A percentile compares a stretch with the other conserved stretches of the same genome.
Conservation (phyloP, 2,329 filamentous ascomycete species). For the Ophiostoma montium region DNA sequence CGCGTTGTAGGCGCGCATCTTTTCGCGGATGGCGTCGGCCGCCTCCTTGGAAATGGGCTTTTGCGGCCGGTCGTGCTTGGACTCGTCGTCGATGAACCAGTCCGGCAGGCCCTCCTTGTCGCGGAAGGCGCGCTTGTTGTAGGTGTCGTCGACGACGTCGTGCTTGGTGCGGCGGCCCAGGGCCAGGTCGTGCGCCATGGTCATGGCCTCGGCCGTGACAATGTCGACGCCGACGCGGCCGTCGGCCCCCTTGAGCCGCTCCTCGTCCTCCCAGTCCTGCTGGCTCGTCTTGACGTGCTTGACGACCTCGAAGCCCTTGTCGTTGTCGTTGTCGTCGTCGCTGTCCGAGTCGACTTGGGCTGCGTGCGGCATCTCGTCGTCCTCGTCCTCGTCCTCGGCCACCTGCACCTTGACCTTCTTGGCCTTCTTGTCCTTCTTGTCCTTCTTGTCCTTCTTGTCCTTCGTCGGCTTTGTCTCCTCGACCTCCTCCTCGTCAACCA, state of each 20-base stretch:
- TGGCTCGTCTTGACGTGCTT: constrained; percentile 28
- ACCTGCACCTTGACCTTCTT: constrained; percentile 1
- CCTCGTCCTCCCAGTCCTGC: constrained; percentile 50
- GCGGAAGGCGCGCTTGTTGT: constrained; percentile 85
- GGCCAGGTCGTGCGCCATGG: constrained; percentile 80
- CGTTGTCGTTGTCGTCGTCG: constrained; percentile 17
- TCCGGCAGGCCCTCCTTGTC: constrained; percentile 86
- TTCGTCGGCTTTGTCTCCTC: constrained; percentile 5
- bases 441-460: constrained; percentile 24
- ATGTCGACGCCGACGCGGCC: constrained; percentile 72
- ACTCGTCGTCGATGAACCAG: constrained; percentile 95
- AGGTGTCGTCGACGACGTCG: constrained; percentile 78
- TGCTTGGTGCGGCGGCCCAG: constrained; percentile 67
- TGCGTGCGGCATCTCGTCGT: constrained; percentile 1
- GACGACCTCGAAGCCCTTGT: constrained; percentile 44
- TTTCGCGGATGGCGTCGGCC: constrained; percentile 85
- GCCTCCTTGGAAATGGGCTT: constrained; percentile 87
- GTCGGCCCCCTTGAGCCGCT: constrained; percentile 39
- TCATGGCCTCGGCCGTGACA: constrained; percentile 99
- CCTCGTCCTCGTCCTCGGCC: constrained; percentile 3
- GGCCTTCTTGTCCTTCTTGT: constrained; percentile 16
- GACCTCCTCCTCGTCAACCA: constrained; percentile 32
- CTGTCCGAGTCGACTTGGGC: constrained; percentile 17
- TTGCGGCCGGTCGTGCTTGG: constrained; percentile 65
- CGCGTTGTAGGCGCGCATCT: constrained; percentile 81